A percentile compares a stretch with the other conserved stretches of the same genome.
Evolutionary conservation across 2,329 filamentous ascomycete genomes (phyloP).

Genomic region (Raffaelea ambrosiae): DNA sequence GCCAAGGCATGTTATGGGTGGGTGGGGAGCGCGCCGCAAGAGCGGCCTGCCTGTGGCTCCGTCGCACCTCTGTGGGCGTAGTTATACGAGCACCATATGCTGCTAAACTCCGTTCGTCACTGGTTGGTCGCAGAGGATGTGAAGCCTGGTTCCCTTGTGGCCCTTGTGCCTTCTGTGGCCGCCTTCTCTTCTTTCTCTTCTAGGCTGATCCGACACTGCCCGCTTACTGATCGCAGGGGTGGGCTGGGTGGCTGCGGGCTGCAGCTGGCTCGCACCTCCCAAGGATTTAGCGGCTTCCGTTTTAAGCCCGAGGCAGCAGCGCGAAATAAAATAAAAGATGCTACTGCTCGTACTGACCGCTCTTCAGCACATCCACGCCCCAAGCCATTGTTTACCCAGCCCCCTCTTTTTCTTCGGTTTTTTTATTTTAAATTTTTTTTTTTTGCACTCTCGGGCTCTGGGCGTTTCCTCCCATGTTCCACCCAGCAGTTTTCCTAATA

Average conservation of each 20-base stretch:
- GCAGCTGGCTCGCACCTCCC: background rate
- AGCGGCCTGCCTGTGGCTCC: background rate
- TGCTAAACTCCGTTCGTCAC: no score
- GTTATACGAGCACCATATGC: constrained; percentile 2
- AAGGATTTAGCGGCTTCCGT: background rate
- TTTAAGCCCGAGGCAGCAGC: constrained; percentile 2
- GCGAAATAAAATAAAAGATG: background rate
- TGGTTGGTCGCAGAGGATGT: no score
- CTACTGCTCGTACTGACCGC: background rate
- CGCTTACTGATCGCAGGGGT: constrained; percentile 8
- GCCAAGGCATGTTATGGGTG: constrained; percentile 1
- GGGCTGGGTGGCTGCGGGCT: background rate
- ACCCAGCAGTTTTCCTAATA: constrained; percentile 10
- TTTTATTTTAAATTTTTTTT: constrained; percentile 1
- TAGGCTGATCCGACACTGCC: background rate
- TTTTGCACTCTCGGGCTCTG: background rate
- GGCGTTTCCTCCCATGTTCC: background rate
- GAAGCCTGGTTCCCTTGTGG: no score
- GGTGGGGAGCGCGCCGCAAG: background rate
- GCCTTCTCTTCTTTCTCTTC: constrained; percentile 1
- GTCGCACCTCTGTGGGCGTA: background rate
- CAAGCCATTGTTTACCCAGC: background rate
- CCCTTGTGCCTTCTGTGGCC: no score
- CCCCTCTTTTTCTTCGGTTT: constrained; percentile 1
- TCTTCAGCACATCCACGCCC: background rate